Percentiles rank a stretch among this genome's conserved stretches.
phyloP scores from a whole-genome alignment of 148 eudicot species.

The Cornus kousa region DNA sequence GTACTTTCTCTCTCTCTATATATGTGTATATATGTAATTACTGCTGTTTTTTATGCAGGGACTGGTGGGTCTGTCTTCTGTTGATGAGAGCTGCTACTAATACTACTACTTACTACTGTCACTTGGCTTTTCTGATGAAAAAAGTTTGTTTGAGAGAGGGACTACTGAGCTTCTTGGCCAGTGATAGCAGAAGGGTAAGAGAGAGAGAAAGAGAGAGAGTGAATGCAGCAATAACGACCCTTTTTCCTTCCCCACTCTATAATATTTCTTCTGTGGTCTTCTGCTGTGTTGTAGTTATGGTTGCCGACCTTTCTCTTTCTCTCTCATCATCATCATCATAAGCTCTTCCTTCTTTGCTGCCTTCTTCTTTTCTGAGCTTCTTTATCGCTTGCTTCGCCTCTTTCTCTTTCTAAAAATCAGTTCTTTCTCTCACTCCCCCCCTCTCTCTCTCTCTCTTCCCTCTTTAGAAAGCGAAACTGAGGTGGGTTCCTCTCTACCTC shows the following conservation, averaged over 20 bases:
- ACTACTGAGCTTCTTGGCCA: constrained; percentile 18
- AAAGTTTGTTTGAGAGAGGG: constrained; percentile 20
- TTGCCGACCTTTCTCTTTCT: constrained; percentile 13
- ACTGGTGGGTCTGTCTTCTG: constrained; percentile 12
- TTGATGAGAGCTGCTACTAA: constrained; percentile 3
- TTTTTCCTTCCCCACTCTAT: background rate
- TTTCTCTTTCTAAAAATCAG: too few species aligned
- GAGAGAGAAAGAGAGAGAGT: constrained; percentile 8
- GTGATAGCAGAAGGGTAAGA: constrained; percentile 17
- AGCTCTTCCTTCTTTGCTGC: background rate
- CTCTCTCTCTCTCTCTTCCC: background rate
- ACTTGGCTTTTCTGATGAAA: constrained; percentile 26
- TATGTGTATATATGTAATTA: background rate
- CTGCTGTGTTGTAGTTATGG: constrained; percentile 1
- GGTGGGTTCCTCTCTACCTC: constrained; percentile 25
- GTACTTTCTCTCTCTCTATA: background rate
- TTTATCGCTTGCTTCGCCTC: constrained; percentile 6
- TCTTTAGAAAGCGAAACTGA: constrained; percentile 15
- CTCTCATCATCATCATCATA: constrained; percentile 2
- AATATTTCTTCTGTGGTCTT: background rate
- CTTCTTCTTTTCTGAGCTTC: constrained; percentile 14
- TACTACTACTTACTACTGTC: constrained; percentile 22
- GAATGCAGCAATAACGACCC: constrained; percentile 10
- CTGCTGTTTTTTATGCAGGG: background rate
- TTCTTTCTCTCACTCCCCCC: background rate